Base-by-base conservation (phyloP, 257 asterid species). In the Pogostemon cablin region DNA sequence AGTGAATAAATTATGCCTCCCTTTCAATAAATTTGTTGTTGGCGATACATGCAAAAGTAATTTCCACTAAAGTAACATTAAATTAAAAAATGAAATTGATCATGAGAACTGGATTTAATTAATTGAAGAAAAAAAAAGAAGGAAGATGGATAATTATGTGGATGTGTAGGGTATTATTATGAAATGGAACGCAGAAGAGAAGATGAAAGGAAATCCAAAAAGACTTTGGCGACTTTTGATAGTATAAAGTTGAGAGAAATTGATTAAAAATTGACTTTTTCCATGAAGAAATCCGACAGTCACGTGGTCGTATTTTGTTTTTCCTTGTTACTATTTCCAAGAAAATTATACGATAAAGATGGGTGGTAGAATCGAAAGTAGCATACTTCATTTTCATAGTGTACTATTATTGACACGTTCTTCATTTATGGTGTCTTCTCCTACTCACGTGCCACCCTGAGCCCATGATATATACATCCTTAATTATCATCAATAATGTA, bases 271-370 rank as follows among this genome's bases (percentile, higher is more conserved):
- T 74, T 57, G 79, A 78, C 74, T 57, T 64, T 56, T n/a, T 17
- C 32, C 71, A 35, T 63, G 8, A 44, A 35, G 49, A 41, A 46
- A 44, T 44, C 76, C 73, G 50, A 78, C 76, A 40, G 5, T 65
- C 82, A 74, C 74, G 73, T 74, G 74, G 57, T 42, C 40, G 66
- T 65, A 54, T 40, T 68, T 69, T 65, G 41, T 55, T 37, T 68
- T 71, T 37, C 39, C 58, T 56, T 43, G 15, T 5, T 25, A 41
- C 65, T 61, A 37, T 47, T 62, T 57, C 47, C 65, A 47, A 68
- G 64, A 68, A 47, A 72, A 55, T 67, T 58, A 11, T 40, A 25
- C 34, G 25, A 12, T 37, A 52, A 20, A 7, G 7, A 46, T 47
- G 2, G 25, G 7, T 32, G 53, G 12, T 55, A 12, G 49, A 39